These are phyloP conservation scores for Chalciporus sp. DNA, from an alignment of 1,284 basidiomycete genomes.

Conservation along the genomic window DNA sequence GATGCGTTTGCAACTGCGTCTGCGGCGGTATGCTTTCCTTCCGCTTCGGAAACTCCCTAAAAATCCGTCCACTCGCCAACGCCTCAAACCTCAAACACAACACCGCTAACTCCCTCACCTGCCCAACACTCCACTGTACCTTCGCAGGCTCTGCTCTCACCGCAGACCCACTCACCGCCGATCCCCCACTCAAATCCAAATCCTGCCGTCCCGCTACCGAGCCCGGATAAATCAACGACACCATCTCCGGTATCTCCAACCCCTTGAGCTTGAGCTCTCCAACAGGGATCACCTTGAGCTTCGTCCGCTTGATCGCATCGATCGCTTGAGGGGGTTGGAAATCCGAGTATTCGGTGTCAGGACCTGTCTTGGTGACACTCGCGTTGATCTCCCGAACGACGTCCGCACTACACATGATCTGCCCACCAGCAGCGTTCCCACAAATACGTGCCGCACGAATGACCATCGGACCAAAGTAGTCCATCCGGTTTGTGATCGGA, in stretches of 20 bases:
- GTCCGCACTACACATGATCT: slow-evolving; percentile 93
- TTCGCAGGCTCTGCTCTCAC: slow-evolving; percentile 9
- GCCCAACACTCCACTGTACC: slow-evolving; percentile 57
- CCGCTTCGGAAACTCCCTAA: slow-evolving; percentile 47
- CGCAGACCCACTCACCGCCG: slow-evolving; percentile 36
- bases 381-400: slow-evolving; percentile 85
- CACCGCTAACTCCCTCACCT: slow-evolving; percentile 77
- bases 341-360: slow-evolving; percentile 59
- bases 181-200: slow-evolving; percentile 51
- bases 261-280: slow-evolving; percentile 96
- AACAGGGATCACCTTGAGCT: slow-evolving; percentile 73
- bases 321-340: slow-evolving; percentile 59
- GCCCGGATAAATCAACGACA: slow-evolving; percentile 85
- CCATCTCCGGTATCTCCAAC: slow-evolving; percentile 85
- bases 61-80: slow-evolving; percentile 68
- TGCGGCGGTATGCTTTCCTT: slow-evolving; percentile 45
- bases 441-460: slow-evolving; percentile 90
- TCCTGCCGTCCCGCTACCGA: slow-evolving; percentile 76
- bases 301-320: slow-evolving; percentile 76
- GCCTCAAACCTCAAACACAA: slow-evolving; percentile 86
- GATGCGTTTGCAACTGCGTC: no score
- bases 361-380: slow-evolving; percentile 55
- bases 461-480: slow-evolving; percentile 94
- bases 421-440: slow-evolving; percentile 87
- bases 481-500: slow-evolving; percentile 95